Base-by-base conservation (phyloP, 106 monocot genomes). In the Alisma plantagoaquatica region DNA sequence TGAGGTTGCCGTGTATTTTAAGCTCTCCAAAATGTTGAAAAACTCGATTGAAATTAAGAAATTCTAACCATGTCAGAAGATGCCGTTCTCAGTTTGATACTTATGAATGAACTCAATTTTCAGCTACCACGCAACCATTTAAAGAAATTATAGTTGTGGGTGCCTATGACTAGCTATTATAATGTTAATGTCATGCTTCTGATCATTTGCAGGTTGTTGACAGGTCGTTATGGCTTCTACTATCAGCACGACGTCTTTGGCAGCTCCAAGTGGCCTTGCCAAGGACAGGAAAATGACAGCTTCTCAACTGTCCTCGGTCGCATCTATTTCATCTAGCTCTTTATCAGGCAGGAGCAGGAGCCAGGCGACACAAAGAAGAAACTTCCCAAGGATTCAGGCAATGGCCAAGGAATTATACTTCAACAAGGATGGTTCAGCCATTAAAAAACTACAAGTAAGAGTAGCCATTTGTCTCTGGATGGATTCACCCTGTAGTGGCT, bases 321-420 rank as follows among this genome's bases (percentile, higher is more conserved):
- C 75, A 31, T 84, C 84, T 17, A 69, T 78, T 4, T 72, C 78
- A 23, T 67, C 75, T 25, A 61, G 54, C 53, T 71, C 63, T 7
- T 2, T 82, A 19, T 45, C 59, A 28, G 54, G 75, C 0, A 66
- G 67, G 32, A 73, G 56, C 43, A 57, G 33, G 35, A 73, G 67
- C 14, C 19, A 75, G 17, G 51, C 42, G 10, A 53, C 76, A 19
- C 77, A 71, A 24, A 88, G 63, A 57, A 64, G 69, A 62, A 18
- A 25, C 38, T 57, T 55, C n/a, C 44, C 55, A 25, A 60, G 55
- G 14, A 60, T 87, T 24, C 79, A 57, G 26, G 82, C 92, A 4
- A 86, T 86, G 86, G 92, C 92, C 0, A 92, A 92, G 61, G 92
- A 92, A 42, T 33, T 92, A 29, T 87, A 92, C 51, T 92, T 92